Evolutionary conservation across 257 asterid genomes (phyloP), one percentile per base, ranked within the genome.

Genomic region (Knoxia roxburghii): DNA sequence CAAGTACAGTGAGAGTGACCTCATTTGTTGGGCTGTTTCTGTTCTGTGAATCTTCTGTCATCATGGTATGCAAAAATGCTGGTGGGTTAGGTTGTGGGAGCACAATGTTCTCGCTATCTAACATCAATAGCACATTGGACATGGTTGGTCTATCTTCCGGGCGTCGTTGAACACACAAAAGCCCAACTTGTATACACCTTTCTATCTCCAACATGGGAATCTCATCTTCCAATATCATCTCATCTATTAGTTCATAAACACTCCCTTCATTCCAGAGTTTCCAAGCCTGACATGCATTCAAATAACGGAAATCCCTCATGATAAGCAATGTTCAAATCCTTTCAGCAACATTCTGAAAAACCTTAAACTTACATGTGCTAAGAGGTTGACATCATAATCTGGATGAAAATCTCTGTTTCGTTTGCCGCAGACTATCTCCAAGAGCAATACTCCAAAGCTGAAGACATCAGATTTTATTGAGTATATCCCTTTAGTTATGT

Each of bases 71-170:
- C 49, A 78, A 85, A 55, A 55, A 55, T 0, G 82, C 89, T 0
- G 89, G 89, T 32, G 78, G 77, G 33, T 77, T 77, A 7, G 87
- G 81, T 45, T 72, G 73, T 43, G 89, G 79, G 4, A 83, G 72
- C 41, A 51, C 33, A 12, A 18, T 11, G 12, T 73, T 37, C 66
- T 77, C 80, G 7, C 76, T 72, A 2, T 70, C 77, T 61, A 83
- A 59, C 86, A 84, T 83, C 23, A 68, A 64, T 35, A 83, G 68
- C 13, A 67, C 78, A 0, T 71, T 70, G 1, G 87, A 78, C 86
- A 86, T 86, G 52, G 55, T 70, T 6, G 89, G 89, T 33, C 89
- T 67, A 37, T 86, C 85, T 14, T 74, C 76, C 30, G 87, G 82
- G 32, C 27, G 68, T 33, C 67, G 65, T 26, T 81, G 84, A 27